Conservation (phyloP, 2,329 filamentous ascomycete genomes). For the Microdochium nivale region DNA sequence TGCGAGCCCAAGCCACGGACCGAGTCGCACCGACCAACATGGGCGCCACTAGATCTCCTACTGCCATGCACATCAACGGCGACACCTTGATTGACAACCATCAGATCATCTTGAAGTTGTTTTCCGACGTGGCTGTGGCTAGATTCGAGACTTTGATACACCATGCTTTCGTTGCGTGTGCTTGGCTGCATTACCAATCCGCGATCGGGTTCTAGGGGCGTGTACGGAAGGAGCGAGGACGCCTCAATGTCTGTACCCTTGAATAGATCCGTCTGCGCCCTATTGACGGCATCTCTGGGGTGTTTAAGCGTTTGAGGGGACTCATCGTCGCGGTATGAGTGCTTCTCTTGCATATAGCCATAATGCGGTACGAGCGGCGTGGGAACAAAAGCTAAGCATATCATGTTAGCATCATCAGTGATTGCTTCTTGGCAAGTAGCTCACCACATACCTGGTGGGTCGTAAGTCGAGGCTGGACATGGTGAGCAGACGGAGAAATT, state of each 20-base stretch:
- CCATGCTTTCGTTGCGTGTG: slow-evolving; percentile 27
- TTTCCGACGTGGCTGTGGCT: slow-evolving; percentile 15
- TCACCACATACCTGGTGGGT: slow-evolving; percentile 21
- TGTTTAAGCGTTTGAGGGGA: slow-evolving; percentile 2
- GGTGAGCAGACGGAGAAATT: slow-evolving; percentile 20
- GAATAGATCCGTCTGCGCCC: background rate
- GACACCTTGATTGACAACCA: slow-evolving; percentile 9
- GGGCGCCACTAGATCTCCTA: background rate
- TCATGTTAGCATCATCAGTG: background rate
- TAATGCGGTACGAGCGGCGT: slow-evolving; percentile 16
- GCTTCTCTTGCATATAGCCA: slow-evolving; percentile 11
- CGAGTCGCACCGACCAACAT: background rate
- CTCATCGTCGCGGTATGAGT: slow-evolving; percentile 15
- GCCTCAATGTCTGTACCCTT: slow-evolving; percentile 4
- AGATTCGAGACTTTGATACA: slow-evolving; percentile 23
- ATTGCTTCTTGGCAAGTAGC: background rate
- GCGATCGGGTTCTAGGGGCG: slow-evolving; percentile 24
- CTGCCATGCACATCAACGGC: slow-evolving; percentile 11
- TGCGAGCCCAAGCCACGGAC: background rate
- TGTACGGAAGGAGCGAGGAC: slow-evolving; percentile 24
- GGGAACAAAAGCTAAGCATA: slow-evolving; percentile 14
- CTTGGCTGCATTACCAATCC: slow-evolving; percentile 17
- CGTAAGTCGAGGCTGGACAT: slow-evolving; percentile 14
- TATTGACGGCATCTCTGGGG: background rate
- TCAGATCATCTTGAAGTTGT: background rate